A percentile compares a stretch with the other conserved stretches of the same genome.
Conservation (phyloP, 495 filamentous ascomycete genomes). For the Immersiella caudata region DNA sequence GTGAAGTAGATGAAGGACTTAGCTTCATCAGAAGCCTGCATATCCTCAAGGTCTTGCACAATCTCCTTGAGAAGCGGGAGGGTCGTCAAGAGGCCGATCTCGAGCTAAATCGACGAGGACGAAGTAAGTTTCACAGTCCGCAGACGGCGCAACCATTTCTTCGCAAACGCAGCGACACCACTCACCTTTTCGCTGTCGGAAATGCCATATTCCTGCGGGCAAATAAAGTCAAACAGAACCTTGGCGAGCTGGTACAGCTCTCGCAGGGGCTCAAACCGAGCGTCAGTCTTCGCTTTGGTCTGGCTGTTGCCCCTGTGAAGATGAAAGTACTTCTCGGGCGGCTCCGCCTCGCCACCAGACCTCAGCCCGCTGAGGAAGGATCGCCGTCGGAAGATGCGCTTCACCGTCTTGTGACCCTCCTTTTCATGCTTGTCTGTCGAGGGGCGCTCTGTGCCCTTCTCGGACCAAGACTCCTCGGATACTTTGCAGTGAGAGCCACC, state of each 20-base stretch:
- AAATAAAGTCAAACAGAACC: constrained; percentile 96
- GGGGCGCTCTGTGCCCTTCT: constrained; percentile 16
- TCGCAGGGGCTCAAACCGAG: constrained; percentile 79
- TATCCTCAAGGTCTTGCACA: constrained; percentile 93
- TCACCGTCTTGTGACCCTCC: constrained; percentile 43
- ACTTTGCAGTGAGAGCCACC: constrained; percentile 8
- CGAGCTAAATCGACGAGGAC: constrained; percentile 53
- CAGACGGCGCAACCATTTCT: not conserved
- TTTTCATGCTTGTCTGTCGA: constrained; percentile 43
- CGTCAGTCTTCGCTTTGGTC: constrained; percentile 81
- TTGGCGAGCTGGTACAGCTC: constrained; percentile 93
- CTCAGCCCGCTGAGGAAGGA: constrained; percentile 52
- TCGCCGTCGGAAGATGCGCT: constrained; percentile 55
- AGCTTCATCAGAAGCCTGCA: constrained; percentile 88
- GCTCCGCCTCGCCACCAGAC: constrained; percentile 45
- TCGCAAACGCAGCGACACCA: constrained; percentile 3
- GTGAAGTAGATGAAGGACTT: constrained; percentile 99
- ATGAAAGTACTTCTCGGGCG: constrained; percentile 78
- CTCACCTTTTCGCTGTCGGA: constrained; percentile 80
- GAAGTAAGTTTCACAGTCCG: constrained; percentile 13
- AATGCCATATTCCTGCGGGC: constrained; percentile 97
- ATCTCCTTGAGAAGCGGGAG: constrained; percentile 93
- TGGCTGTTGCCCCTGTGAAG: constrained; percentile 76
- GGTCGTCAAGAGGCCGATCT: constrained; percentile 93
- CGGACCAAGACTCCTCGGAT: constrained; percentile 27